Base-by-base conservation (phyloP, 768 basidiomycete genomes). In the Lyophyllum shimeji region DNA sequence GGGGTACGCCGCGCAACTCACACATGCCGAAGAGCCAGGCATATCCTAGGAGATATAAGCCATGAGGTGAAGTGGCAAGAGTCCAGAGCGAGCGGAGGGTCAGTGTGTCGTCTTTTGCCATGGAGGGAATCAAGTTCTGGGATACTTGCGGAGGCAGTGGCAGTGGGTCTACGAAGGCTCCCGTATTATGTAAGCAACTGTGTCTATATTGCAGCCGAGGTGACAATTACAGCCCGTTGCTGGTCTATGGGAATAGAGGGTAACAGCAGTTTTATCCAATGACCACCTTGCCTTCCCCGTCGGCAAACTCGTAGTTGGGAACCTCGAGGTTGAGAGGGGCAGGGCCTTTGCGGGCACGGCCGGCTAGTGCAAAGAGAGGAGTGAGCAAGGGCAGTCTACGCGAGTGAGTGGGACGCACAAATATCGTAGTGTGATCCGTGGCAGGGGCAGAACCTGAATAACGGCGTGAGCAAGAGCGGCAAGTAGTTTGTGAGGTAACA, bases 341-440 rank as follows among this genome's bases (percentile, higher is more conserved):
- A 66, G 96, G 96, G 44, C 96, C 96, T 71, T 95, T 93, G 71
- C 96, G 90, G 65, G 89, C 86, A 72, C 96, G 94, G 60, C 96
- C 96, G 68, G 95, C 92, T 93, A 59, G 24, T 2, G 15, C 13
- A 42, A 60, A 15, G 24, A 53, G 29, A 55, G 61, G 56, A 64
- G 29, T 65, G 43, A 43, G 49, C 53, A 42, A 53, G 49, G 9
- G 51, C 46, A 20, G 60, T 11, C 49, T 39, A 42, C n/a, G 39
- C 17, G 34, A 37, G 52, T 27, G 20, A 23, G 31, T 24, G 33
- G 60, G 27, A 74, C 89, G 58, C 65, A 92, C 90, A 96, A 57
- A 97, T 97, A 74, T 98, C 95, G 67, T 95, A 95, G 69, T 99
- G 96, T 51, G 96, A 98, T 69, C 96, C 97, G 73, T 98, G 96